Percentiles rank a stretch among this genome's conserved stretches.
Evolutionary conservation across 2,329 filamentous ascomycete genomes (phyloP).

Genomic region (Eutypa lata): DNA sequence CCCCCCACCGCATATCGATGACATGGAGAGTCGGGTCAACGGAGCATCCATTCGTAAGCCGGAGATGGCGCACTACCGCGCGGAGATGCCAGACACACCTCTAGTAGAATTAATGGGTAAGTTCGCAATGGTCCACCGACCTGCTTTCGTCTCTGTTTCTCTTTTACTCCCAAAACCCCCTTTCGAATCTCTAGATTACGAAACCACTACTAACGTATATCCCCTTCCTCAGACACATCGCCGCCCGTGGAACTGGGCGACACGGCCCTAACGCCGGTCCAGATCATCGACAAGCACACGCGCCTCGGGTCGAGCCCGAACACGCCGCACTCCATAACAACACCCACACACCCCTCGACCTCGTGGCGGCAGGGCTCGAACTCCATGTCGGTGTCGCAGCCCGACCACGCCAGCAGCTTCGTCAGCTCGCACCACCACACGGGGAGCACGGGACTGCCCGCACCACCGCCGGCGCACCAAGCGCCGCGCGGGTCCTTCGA

Average conservation of each 20-base stretch:
- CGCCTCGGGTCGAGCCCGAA: slow-evolving; percentile 21
- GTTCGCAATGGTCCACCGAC: too few relatives aligned
- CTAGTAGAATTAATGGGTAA: slow-evolving; percentile 48
- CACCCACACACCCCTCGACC: slow-evolving; percentile 27
- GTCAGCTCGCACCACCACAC: slow-evolving; percentile 13
- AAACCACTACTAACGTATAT: slow-evolving; percentile 12
- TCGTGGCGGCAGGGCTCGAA: slow-evolving; percentile 15
- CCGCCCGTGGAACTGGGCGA: slow-evolving; percentile 43
- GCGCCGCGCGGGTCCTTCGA: slow-evolving; percentile 1
- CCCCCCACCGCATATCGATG: slow-evolving; percentile 29
- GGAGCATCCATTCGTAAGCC: slow-evolving; percentile 16
- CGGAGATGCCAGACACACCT: slow-evolving; percentile 33
- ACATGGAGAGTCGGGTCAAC: slow-evolving; percentile 31
- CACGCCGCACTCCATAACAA: slow-evolving; percentile 14
- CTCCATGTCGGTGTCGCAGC: slow-evolving; percentile 11
- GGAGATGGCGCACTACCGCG: slow-evolving; percentile 12
- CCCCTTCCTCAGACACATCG: slow-evolving; percentile 40
- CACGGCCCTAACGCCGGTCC: slow-evolving; percentile 36
- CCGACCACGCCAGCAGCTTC: slow-evolving; percentile 30
- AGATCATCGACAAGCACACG: slow-evolving; percentile 37
- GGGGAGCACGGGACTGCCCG: neutral
- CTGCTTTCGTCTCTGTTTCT: neutral
- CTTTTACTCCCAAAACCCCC: neutral
- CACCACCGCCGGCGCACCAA: slow-evolving; percentile 2
- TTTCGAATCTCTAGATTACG: neutral